Evolutionary conservation across 495 filamentous ascomycete genomes (phyloP).

Genomic region (Aspergillus campestris): DNA sequence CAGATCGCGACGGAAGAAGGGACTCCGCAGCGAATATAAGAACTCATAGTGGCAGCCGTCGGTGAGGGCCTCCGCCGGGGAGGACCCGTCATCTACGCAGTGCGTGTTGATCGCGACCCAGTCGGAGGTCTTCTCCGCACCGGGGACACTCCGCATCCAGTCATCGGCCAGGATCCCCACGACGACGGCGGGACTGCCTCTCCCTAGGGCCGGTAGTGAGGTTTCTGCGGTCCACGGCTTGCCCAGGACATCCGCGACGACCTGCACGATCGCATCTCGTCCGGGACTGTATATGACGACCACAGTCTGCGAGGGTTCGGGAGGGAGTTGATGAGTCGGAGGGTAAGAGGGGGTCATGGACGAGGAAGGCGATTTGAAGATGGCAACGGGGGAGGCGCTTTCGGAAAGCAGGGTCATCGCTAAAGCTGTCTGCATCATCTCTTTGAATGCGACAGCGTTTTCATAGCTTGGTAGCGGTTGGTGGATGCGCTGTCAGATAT

Average conservation of each 20-base stretch:
- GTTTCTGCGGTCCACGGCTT: constrained; percentile 52
- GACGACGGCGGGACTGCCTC: constrained; percentile 43
- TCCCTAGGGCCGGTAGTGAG: constrained; percentile 41
- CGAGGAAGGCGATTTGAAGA: constrained; percentile 5
- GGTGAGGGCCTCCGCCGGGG: constrained; percentile 54
- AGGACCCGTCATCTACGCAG: constrained; percentile 60
- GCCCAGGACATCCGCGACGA: constrained; percentile 61
- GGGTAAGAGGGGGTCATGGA: constrained; percentile 5
- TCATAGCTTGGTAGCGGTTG: constrained; percentile 18
- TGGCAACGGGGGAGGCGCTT: constrained; percentile 6
- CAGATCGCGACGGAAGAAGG: constrained; percentile 66
- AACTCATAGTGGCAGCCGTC: constrained; percentile 72
- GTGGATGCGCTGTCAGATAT: background rate
- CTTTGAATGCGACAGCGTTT: constrained; percentile 19
- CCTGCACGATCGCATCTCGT: constrained; percentile 56
- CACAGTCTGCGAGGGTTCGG: constrained; percentile 24
- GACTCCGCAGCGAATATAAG: constrained; percentile 57
- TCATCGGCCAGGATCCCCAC: constrained; percentile 48
- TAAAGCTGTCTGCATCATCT: constrained; percentile 37
- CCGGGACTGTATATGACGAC: constrained; percentile 53
- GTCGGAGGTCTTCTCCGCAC: constrained; percentile 31
- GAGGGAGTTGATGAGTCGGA: constrained; percentile 4
- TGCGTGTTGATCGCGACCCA: constrained; percentile 63
- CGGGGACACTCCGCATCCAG: constrained; percentile 43
- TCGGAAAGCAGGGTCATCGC: constrained; percentile 29